Percentiles rank a stretch among this genome's conserved stretches.
These are phyloP conservation scores for Aspergillus coremiiformis DNA, from an alignment of 495 filamentous ascomycete species.

Conservation along the genomic window DNA sequence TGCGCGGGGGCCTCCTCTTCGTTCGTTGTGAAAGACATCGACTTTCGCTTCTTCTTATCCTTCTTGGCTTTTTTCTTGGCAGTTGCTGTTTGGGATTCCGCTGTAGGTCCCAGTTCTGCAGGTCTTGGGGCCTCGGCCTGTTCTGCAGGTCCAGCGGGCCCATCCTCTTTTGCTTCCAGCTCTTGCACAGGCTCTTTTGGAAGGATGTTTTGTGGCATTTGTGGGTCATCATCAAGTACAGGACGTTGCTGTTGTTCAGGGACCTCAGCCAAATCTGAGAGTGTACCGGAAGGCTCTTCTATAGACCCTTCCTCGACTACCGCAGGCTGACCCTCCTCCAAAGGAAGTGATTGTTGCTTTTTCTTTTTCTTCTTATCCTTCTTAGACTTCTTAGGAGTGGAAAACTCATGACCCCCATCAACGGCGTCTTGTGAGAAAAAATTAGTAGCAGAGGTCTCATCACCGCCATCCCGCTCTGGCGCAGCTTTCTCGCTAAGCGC, in stretches of 20 bases:
- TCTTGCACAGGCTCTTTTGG: background rate
- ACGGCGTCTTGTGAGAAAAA: background rate
- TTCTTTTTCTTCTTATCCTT: conserved; percentile 28
- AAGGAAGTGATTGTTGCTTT: conserved; percentile 23
- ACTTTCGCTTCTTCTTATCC: conserved; percentile 29
- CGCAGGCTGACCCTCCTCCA: conserved; percentile 12
- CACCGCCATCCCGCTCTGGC: background rate
- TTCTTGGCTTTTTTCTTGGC: conserved; percentile 44
- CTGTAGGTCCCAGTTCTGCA: background rate
- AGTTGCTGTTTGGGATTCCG: conserved; percentile 13
- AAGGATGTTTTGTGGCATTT: background rate
- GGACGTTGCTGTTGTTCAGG: conserved; percentile 19
- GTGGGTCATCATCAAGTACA: background rate
- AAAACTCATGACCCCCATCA: conserved; percentile 6
- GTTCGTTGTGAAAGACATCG: conserved; percentile 16
- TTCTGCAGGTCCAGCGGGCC: conserved; percentile 5
- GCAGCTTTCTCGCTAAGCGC: background rate
- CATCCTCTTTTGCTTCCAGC: background rate
- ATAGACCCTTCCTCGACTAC: background rate
- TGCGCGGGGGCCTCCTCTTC: conserved; percentile 7
- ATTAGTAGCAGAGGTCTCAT: background rate
- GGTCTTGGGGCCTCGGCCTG: conserved; percentile 1
- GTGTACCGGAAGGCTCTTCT: conserved; percentile 8
- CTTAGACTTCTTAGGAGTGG: conserved; percentile 10
- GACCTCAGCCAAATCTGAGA: conserved; percentile 18